Percentiles rank a stretch among this genome's conserved stretches.
These are phyloP conservation scores for Gossypium davidsonii DNA, from an alignment of 441 rosid species.

Conservation along the genomic window DNA sequence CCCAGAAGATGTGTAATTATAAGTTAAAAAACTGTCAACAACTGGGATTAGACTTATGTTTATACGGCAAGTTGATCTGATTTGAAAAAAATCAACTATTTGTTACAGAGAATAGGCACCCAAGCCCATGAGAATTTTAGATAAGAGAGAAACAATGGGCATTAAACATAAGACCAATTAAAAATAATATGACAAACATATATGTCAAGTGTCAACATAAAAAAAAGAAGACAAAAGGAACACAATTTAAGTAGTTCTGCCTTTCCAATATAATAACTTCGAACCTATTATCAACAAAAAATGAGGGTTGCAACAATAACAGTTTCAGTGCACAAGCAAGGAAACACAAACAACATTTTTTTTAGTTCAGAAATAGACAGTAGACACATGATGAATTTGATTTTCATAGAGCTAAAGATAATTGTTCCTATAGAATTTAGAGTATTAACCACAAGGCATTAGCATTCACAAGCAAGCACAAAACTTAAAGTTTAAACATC, in stretches of 20 bases:
- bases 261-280: neutral
- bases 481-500: neutral
- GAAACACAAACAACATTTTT: neutral
- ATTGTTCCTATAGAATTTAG: neutral
- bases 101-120: neutral
- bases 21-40: conserved; percentile 1
- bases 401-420: neutral
- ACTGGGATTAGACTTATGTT: neutral
- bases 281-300: neutral
- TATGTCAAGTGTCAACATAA: neutral
- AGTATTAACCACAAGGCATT: neutral
- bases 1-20: neutral
- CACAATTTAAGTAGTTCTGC: neutral
- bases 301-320: neutral
- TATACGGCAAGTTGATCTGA: neutral
- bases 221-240: neutral
- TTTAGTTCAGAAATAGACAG: neutral
- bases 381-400: neutral
- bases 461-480: neutral
- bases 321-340: neutral
- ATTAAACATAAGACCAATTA: neutral
- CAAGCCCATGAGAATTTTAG: neutral
- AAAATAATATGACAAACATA: neutral
- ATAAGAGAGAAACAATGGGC: neutral
- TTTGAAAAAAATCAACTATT: neutral